These are phyloP conservation scores for Excoecaria cochinchinensis DNA, from an alignment of 345 rosid species.

Conservation along the genomic window DNA sequence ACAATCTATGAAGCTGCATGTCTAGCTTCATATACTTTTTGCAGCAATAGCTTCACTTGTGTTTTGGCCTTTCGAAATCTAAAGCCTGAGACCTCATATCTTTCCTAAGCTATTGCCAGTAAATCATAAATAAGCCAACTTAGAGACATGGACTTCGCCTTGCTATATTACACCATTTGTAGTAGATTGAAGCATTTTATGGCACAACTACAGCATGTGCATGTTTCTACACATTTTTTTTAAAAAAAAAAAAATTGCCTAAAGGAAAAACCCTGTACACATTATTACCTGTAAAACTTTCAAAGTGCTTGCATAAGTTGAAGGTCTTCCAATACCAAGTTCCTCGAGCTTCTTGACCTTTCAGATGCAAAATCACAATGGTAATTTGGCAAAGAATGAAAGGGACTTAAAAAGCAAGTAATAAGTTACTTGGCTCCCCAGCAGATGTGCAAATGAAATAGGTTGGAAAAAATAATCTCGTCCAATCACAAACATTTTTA, in stretches of 20 bases:
- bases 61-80: background rate
- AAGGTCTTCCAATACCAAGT: slow-evolving; percentile 99
- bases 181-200: background rate
- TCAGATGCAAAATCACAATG: slow-evolving; percentile 25
- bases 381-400: slow-evolving; percentile 1
- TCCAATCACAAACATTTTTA: background rate
- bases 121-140: background rate
- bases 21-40: background rate
- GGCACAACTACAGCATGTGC: background rate
- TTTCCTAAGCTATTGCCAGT: background rate
- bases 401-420: slow-evolving; percentile 3
- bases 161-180: background rate
- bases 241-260: background rate
- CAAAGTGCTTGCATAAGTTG: slow-evolving; percentile 87
- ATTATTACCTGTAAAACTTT: slow-evolving; percentile 76
- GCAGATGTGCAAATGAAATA: background rate
- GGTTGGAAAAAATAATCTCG: background rate
- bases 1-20: background rate
- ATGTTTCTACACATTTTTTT: background rate
- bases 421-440: slow-evolving; percentile 3
- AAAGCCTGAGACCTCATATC: background rate
- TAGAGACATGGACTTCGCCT: background rate
- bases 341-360: slow-evolving; percentile 97
- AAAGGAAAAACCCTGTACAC: background rate
- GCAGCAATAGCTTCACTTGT: background rate